Conservation (phyloP, 352 stramenopile genomes). For the Globisporangium okanoganense region DNA sequence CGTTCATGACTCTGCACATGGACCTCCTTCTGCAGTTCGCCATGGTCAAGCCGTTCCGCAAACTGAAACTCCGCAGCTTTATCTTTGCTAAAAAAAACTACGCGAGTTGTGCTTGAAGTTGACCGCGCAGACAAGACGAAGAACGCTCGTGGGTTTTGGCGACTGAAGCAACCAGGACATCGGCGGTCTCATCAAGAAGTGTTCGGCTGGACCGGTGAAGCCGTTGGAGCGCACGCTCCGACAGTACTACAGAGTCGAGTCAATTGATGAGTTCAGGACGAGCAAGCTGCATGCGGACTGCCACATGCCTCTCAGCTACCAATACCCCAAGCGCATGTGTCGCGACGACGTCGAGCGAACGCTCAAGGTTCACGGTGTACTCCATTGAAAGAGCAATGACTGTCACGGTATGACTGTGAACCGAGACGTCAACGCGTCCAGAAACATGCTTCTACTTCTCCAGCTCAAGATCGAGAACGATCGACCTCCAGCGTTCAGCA, state of each 20-base stretch:
- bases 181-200: constrained; percentile 16
- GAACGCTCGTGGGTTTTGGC: neutral
- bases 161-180: no score
- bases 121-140: neutral
- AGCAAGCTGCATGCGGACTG: constrained; percentile 10
- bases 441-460: constrained; percentile 7
- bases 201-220: constrained; percentile 1
- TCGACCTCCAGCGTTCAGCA: neutral
- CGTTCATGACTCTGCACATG: constrained; percentile 13
- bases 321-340: constrained; percentile 9
- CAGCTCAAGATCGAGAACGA: constrained; percentile 1
- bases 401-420: constrained; percentile 11
- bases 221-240: constrained; percentile 4
- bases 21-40: constrained; percentile 10
- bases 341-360: neutral
- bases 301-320: neutral
- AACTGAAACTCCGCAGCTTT: constrained; percentile 12
- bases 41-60: constrained; percentile 16
- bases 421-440: constrained; percentile 7
- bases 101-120: neutral
- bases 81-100: neutral
- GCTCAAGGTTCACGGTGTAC: constrained; percentile 15
- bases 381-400: constrained; percentile 11
- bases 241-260: neutral
- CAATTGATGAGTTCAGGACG: neutral